A percentile compares a stretch with the other conserved stretches of the same genome.
Conservation (phyloP, 768 basidiomycete genomes). For the Kwoniella dejecticola region DNA sequence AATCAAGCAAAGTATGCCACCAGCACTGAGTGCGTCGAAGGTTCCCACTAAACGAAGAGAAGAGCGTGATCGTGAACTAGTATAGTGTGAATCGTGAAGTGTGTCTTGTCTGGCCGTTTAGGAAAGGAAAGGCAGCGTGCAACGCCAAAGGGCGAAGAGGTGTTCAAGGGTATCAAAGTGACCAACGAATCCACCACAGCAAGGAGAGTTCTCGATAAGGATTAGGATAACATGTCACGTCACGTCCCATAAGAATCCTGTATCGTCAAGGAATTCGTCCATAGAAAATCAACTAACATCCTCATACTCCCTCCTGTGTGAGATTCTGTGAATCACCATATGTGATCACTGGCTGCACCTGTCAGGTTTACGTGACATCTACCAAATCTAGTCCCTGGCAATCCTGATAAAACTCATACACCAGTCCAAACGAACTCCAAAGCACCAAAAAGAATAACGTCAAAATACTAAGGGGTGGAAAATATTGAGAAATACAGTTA, state of each 20-base stretch:
- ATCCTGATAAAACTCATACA: constrained; percentile 4
- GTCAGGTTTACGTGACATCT: not conserved
- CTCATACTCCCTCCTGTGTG: not conserved
- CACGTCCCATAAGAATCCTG: constrained; percentile 23
- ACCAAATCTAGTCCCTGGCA: not conserved
- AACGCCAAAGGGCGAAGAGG: constrained; percentile 24
- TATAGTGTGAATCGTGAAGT: not conserved
- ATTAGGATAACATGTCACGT: constrained; percentile 12
- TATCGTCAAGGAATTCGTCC: not conserved
- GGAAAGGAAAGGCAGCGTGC: constrained; percentile 27
- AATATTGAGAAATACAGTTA: constrained; percentile 1
- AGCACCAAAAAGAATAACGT: constrained; percentile 12
- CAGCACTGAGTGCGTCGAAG: not conserved
- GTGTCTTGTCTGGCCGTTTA: not conserved
- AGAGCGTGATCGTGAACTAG: constrained; percentile 6
- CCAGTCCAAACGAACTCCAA: not conserved
- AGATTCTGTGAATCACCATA: constrained; percentile 4
- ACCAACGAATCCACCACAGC: constrained; percentile 2
- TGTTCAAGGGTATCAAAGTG: constrained; percentile 3
- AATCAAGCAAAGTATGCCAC: not conserved
- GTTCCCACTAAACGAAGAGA: not conserved
- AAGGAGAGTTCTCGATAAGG: constrained; percentile 2
- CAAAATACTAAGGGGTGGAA: constrained; percentile 3
- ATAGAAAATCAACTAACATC: constrained; percentile 1
- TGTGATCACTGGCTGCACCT: not conserved